Percentiles rank a stretch among this genome's conserved stretches.
phyloP scores from a whole-genome alignment of 176 grass and related monocot genomes.

The Raddia distichophylla region DNA sequence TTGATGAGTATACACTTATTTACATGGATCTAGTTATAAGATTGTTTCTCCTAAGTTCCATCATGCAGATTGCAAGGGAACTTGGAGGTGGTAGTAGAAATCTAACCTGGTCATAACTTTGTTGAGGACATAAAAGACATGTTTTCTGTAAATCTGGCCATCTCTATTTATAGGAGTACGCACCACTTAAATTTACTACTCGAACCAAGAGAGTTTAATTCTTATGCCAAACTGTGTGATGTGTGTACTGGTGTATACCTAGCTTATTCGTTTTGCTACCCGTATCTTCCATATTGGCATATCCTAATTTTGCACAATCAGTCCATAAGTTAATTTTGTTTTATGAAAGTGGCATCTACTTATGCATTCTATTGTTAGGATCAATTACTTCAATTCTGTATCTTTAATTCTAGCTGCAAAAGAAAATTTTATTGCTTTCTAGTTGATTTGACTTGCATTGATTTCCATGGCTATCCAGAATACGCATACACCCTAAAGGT shows the following conservation, averaged over 20 bases:
- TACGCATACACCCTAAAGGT: conserved; percentile 98
- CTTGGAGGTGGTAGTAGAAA: too few species aligned
- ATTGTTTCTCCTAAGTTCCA: background rate
- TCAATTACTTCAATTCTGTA: conserved; percentile 18
- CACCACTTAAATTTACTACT: too few species aligned
- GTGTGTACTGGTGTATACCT: background rate
- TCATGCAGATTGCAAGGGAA: background rate
- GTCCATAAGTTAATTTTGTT: conserved; percentile 15
- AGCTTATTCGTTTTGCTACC: background rate
- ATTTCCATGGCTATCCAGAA: conserved; percentile 48
- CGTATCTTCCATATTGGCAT: background rate
- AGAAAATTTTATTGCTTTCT: background rate
- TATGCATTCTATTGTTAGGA: background rate
- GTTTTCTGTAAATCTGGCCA: too few species aligned
- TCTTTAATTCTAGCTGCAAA: conserved; percentile 9
- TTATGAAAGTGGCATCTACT: background rate
- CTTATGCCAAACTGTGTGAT: too few species aligned
- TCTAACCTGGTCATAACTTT: too few species aligned
- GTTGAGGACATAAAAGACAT: too few species aligned
- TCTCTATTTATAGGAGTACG: too few species aligned
- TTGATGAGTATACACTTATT: conserved; percentile 5
- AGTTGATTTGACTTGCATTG: background rate
- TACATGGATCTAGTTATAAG: background rate
- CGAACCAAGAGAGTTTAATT: too few species aligned
- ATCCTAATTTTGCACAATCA: background rate